Evolutionary conservation across 2,329 filamentous ascomycete species (phyloP).

Genomic region (Taxawa tesnikishii): DNA sequence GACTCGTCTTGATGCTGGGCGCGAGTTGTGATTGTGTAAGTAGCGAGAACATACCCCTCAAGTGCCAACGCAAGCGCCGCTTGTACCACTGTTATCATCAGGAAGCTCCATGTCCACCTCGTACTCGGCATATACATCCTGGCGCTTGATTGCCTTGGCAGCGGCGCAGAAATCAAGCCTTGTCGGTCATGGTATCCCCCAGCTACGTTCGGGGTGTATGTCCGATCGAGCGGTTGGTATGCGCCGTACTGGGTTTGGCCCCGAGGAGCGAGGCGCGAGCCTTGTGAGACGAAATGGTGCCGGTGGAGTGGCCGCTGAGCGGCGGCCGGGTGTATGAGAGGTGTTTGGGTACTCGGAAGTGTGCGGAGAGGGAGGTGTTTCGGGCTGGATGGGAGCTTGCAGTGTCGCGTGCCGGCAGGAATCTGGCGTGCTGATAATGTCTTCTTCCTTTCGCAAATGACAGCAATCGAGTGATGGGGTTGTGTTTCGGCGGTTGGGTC

Average conservation of each 20-base stretch:
- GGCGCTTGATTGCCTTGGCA: constrained; percentile 18
- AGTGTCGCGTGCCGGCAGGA: background rate
- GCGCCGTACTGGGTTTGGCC: constrained; percentile 16
- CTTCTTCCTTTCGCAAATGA: background rate
- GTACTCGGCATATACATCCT: constrained; percentile 70
- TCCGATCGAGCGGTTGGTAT: constrained; percentile 38
- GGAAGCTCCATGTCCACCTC: constrained; percentile 80
- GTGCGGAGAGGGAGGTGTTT: background rate
- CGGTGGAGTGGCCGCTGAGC: constrained; percentile 4
- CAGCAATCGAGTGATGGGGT: background rate
- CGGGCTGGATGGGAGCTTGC: background rate
- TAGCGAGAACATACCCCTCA: constrained; percentile 78
- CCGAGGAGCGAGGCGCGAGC: constrained; percentile 47
- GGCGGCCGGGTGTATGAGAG: background rate
- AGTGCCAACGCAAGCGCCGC: constrained; percentile 69
- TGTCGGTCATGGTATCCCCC: constrained; percentile 40
- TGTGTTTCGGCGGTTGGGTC: background rate
- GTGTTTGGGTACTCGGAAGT: background rate
- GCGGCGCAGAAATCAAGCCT: constrained; percentile 29
- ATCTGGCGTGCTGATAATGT: background rate
- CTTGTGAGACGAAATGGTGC: constrained; percentile 45
- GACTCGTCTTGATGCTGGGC: too few relatives aligned
- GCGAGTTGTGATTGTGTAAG: too few relatives aligned
- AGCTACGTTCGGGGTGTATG: constrained; percentile 27
- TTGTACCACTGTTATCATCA: constrained; percentile 62